Evolutionary conservation across 2,329 filamentous ascomycete species (phyloP), one percentile per base, ranked within the genome.

Genomic region (Stachybotrys elegans): DNA sequence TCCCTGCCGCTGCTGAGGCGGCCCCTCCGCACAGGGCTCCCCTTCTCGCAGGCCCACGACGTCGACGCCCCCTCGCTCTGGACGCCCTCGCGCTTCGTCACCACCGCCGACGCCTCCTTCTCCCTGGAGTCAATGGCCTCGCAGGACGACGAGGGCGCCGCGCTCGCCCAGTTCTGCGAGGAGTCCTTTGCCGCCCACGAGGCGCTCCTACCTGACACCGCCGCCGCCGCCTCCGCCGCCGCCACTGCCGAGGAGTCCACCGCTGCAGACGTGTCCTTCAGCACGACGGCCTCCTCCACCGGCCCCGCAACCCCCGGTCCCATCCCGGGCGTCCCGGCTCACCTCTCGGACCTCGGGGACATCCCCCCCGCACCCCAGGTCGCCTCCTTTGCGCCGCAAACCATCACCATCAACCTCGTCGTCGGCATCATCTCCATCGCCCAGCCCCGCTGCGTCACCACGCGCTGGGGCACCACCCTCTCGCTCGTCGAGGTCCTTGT

Each of bases 351-450:
- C 55, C 70, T 96, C 13, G 75, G 76, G 42, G 78, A 84, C 48
- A 70, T 96, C 9, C 91, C 91, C 0, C 75, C 72, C 17, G 83
- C 87, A 1, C 58, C 61, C 3, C 79, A 86, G 54, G 71, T 95
- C 6, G 60, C 72, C 9, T 76, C 76, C 0, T 84, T 94, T 38
- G 71, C 76, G 22, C 91, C 90, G 0, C 86, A 90, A 58, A 95
- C 88, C 0, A 80, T 91, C 59, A 90, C 88, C 0, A 78, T 91
- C 21, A 89, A 90, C 59, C 62, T 95, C 6, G 76, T 96, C n/a
- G 87, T 83, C 11, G 88, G 84, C 4, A 72, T 96, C 38, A 83
- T 95, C 48, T 81, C 84, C 12, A 75, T 89, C 40, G 75, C 84
- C 1, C 74, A 81, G 29, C 74, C 85, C 1, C 81, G 86, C 20